Evolutionary conservation across 2,329 filamentous ascomycete genomes (phyloP).

Genomic region (Alternaria brassicae): DNA sequence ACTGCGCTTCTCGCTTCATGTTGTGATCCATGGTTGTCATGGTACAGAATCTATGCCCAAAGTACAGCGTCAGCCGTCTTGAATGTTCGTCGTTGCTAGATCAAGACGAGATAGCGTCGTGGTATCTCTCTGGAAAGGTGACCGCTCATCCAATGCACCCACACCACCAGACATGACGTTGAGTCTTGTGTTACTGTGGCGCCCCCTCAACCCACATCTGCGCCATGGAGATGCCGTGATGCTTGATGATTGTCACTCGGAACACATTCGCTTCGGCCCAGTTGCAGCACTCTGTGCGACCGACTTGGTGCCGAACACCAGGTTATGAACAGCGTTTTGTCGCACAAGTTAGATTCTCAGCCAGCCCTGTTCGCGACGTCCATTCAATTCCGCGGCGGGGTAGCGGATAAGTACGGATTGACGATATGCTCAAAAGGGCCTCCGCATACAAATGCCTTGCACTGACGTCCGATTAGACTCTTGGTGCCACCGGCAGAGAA

Average conservation of each 20-base stretch:
- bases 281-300: slow-evolving; percentile 11
- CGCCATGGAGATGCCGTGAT: slow-evolving; percentile 9
- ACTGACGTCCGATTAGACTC: slow-evolving; percentile 19
- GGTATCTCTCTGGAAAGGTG: slow-evolving; percentile 6
- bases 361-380: background rate
- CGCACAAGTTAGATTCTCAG: slow-evolving; percentile 15
- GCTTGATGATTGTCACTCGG: background rate
- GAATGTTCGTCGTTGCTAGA: slow-evolving; percentile 2
- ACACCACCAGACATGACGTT: slow-evolving; percentile 17
- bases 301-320: slow-evolving; percentile 16
- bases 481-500: slow-evolving; percentile 8
- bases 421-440: background rate
- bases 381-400: background rate
- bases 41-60: slow-evolving; percentile 10
- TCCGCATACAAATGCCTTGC: background rate
- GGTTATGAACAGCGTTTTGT: slow-evolving; percentile 17
- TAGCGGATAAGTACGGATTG: slow-evolving; percentile 1
- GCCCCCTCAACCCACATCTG: slow-evolving; percentile 1
- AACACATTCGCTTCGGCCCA: background rate
- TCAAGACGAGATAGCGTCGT: slow-evolving; percentile 16
- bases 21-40: slow-evolving; percentile 11
- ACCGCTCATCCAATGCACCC: slow-evolving; percentile 22
- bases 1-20: slow-evolving; percentile 1
- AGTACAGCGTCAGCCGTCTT: slow-evolving; percentile 1
- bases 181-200: slow-evolving; percentile 15